These are phyloP conservation scores for Metschnikowia drakensbergensis DNA, from an alignment of 805 yeast species.

Conservation along the genomic window DNA sequence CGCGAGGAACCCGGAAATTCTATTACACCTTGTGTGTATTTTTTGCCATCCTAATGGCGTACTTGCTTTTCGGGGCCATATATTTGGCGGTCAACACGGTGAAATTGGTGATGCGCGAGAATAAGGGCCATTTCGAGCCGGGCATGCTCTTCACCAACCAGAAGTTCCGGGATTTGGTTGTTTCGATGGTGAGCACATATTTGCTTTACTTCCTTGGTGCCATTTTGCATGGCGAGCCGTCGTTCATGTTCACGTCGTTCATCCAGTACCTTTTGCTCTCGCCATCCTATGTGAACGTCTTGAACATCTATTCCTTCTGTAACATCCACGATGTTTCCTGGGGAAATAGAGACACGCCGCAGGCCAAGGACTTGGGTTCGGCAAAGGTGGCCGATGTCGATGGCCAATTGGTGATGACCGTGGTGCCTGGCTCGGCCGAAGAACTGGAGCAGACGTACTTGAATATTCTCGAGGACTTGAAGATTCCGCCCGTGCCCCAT, in stretches of 20 bases:
- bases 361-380: constrained; percentile 70
- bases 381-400: constrained; percentile 57
- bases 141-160: constrained; percentile 55
- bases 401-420: constrained; percentile 35
- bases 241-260: constrained; percentile 88
- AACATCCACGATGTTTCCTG: constrained; percentile 94
- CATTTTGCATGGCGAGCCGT: constrained; percentile 79
- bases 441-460: constrained; percentile 77
- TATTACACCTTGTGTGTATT: constrained; percentile 71
- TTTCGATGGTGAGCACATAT: constrained; percentile 85
- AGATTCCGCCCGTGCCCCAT: constrained; percentile 29
- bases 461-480: constrained; percentile 57
- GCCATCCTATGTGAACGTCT: constrained; percentile 86
- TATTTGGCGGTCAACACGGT: constrained; percentile 75
- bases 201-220: constrained; percentile 76
- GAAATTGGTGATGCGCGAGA: constrained; percentile 46
- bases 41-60: constrained; percentile 85
- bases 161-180: constrained; percentile 79
- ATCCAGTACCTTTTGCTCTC: constrained; percentile 76
- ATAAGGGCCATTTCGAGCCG: constrained; percentile 37
- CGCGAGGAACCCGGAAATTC: constrained; percentile 80
- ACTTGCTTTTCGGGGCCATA: constrained; percentile 84
- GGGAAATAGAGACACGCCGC: constrained; percentile 90
- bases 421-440: constrained; percentile 62
- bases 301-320: constrained; percentile 93